These are phyloP conservation scores for Strobilomyces confusus DNA, from an alignment of 768 basidiomycete species.

Conservation along the genomic window DNA sequence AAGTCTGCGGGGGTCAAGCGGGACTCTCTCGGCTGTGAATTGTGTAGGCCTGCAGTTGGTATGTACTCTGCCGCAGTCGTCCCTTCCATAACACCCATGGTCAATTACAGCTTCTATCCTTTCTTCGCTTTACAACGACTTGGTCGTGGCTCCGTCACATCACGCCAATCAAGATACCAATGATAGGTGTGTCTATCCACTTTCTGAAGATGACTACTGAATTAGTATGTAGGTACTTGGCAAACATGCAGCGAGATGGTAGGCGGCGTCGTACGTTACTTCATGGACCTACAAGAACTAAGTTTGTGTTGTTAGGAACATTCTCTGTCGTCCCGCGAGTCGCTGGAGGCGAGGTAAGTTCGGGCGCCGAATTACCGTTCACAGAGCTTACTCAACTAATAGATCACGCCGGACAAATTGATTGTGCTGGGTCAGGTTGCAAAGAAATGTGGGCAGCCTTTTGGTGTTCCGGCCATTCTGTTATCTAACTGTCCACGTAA, in stretches of 20 bases:
- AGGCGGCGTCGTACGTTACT: not conserved
- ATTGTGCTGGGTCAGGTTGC: conserved; percentile 62
- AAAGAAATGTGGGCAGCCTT: conserved; percentile 46
- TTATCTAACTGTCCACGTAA: not conserved
- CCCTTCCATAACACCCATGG: not conserved
- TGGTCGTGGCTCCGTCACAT: conserved; percentile 57
- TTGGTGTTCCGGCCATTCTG: not conserved
- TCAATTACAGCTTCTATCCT: conserved; percentile 34
- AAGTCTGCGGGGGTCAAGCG: conserved; percentile 41
- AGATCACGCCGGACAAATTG: conserved; percentile 61
- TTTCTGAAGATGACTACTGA: not conserved
- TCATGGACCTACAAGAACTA: not conserved
- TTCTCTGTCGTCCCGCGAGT: conserved; percentile 72
- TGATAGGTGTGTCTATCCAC: conserved; percentile 33
- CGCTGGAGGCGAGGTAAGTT: conserved; percentile 56
- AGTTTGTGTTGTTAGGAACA: conserved; percentile 36
- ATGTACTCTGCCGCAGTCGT: conserved; percentile 9
- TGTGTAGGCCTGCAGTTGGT: conserved; percentile 68
- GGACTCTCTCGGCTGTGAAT: conserved; percentile 61
- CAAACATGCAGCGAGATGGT: conserved; percentile 70
- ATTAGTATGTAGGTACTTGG: conserved; percentile 43
- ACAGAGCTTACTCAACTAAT: not conserved
- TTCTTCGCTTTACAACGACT: conserved; percentile 56
- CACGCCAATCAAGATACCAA: conserved; percentile 73
- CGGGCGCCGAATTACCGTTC: not conserved